A percentile compares a stretch with the other conserved stretches of the same genome.
Conservation (phyloP, 1,139 yeast genomes). For the Ogataea hybrid region DNA sequence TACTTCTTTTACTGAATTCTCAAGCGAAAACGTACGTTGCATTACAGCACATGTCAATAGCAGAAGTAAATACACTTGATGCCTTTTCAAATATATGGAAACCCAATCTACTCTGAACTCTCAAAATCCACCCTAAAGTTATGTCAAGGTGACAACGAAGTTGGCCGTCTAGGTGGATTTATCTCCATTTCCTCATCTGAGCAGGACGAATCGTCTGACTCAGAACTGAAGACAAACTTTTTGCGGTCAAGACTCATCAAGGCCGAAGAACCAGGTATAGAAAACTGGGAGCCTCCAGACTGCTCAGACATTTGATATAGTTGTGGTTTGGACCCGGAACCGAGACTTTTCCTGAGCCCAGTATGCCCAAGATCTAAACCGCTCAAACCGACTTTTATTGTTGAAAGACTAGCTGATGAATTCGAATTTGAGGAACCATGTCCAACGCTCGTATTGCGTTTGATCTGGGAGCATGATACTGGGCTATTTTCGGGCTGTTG, state of each 20-base stretch:
- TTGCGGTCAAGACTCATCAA: conserved; percentile 9
- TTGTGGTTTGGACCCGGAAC: conserved; percentile 30
- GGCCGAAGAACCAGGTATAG: conserved; percentile 6
- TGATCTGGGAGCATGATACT: conserved; percentile 6
- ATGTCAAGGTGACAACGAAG: conserved; percentile 7
- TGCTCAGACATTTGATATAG: conserved; percentile 22
- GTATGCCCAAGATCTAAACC: conserved; percentile 29
- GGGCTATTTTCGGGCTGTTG: too few relatives aligned
- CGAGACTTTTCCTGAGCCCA: conserved; percentile 28
- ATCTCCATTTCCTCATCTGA: conserved; percentile 18
- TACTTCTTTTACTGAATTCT: too few relatives aligned
- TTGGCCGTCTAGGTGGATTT: conserved; percentile 16
- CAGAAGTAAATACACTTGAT: background rate
- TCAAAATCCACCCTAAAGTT: background rate
- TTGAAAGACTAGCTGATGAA: conserved; percentile 20
- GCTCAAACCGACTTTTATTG: conserved; percentile 30
- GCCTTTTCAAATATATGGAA: too few relatives aligned
- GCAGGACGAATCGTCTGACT: conserved; percentile 11
- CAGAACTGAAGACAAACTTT: conserved; percentile 13
- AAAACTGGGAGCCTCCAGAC: background rate
- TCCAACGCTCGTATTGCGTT: conserved; percentile 22
- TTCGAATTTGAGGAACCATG: conserved; percentile 13
- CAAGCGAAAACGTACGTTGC: too few relatives aligned
- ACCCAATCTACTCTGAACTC: too few relatives aligned
- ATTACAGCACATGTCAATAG: background rate